Evolutionary conservation across 371 early-diverging fungal genomes (phyloP).

Genomic region (Haplosporangium sp.): DNA sequence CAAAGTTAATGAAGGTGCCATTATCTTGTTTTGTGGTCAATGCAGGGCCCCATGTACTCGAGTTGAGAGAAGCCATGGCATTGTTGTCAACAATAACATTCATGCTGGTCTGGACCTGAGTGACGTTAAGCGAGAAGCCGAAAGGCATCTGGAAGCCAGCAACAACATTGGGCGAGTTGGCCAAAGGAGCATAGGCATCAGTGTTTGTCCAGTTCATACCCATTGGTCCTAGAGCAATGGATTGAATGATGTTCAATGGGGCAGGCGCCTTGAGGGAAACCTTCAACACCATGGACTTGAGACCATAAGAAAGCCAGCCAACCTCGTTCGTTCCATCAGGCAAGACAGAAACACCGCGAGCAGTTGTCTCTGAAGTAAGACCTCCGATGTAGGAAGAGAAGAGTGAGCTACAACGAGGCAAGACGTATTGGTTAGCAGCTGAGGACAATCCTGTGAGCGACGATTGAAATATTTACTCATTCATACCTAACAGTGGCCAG

Average conservation of each 20-base stretch:
- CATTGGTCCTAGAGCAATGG: slow-evolving; percentile 66
- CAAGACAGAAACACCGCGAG: slow-evolving; percentile 67
- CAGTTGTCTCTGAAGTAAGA: slow-evolving; percentile 61
- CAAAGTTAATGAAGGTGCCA: slow-evolving; percentile 60
- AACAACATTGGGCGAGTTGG: slow-evolving; percentile 62
- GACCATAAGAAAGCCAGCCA: slow-evolving; percentile 68
- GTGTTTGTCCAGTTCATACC: slow-evolving; percentile 64
- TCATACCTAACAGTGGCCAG: slow-evolving; percentile 59
- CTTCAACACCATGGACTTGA: slow-evolving; percentile 58
- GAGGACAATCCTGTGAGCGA: neutral
- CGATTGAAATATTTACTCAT: neutral
- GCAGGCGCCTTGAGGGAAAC: slow-evolving; percentile 44
- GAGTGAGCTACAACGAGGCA: slow-evolving; percentile 39
- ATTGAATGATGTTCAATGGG: slow-evolving; percentile 66
- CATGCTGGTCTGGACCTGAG: slow-evolving; percentile 68
- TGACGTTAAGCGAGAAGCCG: slow-evolving; percentile 68
- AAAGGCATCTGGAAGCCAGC: slow-evolving; percentile 72
- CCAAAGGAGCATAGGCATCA: slow-evolving; percentile 65
- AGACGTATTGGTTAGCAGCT: neutral
- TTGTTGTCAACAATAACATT: slow-evolving; percentile 63
- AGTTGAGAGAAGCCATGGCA: slow-evolving; percentile 59
- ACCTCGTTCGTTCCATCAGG: slow-evolving; percentile 70
- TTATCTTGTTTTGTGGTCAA: slow-evolving; percentile 60
- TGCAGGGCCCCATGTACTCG: slow-evolving; percentile 59
- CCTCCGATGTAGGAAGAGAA: slow-evolving; percentile 71